Conservation (phyloP, 2,329 filamentous ascomycete genomes). For the Pseudogymnoascus sp. region DNA sequence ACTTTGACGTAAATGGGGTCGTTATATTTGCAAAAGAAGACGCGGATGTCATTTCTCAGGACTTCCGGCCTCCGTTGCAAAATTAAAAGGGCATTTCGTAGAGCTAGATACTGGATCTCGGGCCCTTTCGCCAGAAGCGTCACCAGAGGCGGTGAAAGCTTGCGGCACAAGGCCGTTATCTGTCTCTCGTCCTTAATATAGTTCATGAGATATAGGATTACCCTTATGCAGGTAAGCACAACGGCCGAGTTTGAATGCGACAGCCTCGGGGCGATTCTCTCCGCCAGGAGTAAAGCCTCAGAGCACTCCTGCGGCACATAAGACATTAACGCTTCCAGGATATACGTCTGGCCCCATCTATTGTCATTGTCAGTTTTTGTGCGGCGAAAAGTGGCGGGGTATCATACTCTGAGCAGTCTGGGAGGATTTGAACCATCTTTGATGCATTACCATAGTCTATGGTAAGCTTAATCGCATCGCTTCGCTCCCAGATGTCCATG, state of each 20-base stretch:
- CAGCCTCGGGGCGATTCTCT: slow-evolving; percentile 87
- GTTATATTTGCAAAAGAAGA: slow-evolving; percentile 99
- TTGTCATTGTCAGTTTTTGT: slow-evolving; percentile 13
- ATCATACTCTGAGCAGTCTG: slow-evolving; percentile 91
- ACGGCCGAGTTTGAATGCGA: slow-evolving; percentile 97
- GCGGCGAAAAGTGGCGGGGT: background rate
- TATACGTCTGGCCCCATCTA: slow-evolving; percentile 98
- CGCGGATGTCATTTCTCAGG: slow-evolving; percentile 88
- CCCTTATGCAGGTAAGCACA: slow-evolving; percentile 89
- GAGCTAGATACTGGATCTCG: slow-evolving; percentile 94
- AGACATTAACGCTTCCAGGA: slow-evolving; percentile 93
- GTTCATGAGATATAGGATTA: slow-evolving; percentile 97
- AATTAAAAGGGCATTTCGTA: slow-evolving; percentile 89
- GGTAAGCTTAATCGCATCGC: slow-evolving; percentile 93
- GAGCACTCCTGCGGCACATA: slow-evolving; percentile 88
- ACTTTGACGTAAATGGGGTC: slow-evolving; percentile 99
- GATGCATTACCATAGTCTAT: slow-evolving; percentile 97
- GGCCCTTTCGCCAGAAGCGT: slow-evolving; percentile 92
- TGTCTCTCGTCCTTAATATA: slow-evolving; percentile 92
- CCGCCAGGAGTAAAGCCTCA: slow-evolving; percentile 82
- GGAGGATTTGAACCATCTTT: slow-evolving; percentile 92
- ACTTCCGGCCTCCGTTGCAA: slow-evolving; percentile 89
- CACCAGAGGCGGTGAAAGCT: slow-evolving; percentile 88
- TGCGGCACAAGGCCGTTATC: slow-evolving; percentile 77
- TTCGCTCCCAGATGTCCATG: slow-evolving; percentile 98